phyloP scores from a whole-genome alignment of 208 protist species.

The Trypanosomatidae sp. region DNA sequence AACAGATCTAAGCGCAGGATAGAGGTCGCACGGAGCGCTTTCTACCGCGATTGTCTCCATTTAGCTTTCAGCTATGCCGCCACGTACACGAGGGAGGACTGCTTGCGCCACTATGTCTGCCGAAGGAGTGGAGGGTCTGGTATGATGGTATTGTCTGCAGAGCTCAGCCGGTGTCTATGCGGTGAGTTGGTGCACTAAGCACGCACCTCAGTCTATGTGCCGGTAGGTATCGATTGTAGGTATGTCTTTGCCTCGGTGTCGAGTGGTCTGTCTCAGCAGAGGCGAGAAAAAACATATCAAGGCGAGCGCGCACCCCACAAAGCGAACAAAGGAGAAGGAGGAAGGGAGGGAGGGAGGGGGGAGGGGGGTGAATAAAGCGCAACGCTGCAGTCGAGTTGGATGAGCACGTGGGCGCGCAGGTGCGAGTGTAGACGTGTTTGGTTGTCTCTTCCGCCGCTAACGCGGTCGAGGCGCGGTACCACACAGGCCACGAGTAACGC shows the following conservation, averaged over 20 bases:
- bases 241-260: background rate
- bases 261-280: background rate
- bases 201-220: background rate
- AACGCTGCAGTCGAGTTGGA: background rate
- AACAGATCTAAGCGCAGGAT: background rate
- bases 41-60: constrained; percentile 14
- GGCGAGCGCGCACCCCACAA: background rate
- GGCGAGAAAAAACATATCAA: background rate
- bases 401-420: background rate
- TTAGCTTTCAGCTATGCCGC: background rate
- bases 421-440: background rate
- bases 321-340: too few relatives aligned
- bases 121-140: background rate
- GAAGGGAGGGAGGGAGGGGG: background rate
- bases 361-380: background rate
- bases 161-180: background rate
- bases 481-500: background rate
- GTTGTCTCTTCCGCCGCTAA: background rate
- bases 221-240: background rate
- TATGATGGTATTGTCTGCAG: background rate
- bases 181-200: background rate
- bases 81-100: background rate
- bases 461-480: background rate
- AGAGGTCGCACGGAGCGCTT: constrained; percentile 13
- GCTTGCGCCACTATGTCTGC: background rate